Evolutionary conservation across 2,329 filamentous ascomycete species (phyloP).

Genomic region (Escovopsis weberi): DNA sequence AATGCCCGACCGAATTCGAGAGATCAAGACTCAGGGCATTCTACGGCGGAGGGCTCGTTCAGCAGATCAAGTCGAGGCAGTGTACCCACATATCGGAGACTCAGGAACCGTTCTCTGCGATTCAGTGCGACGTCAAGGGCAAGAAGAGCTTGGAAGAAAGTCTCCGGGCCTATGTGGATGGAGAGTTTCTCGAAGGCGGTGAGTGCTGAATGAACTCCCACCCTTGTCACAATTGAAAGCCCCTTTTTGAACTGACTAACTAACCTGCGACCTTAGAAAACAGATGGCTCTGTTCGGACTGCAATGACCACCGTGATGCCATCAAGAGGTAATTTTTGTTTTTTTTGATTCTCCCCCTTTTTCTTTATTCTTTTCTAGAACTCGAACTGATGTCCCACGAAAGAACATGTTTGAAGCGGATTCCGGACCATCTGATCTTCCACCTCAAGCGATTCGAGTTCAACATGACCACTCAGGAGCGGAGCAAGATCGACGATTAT

Average conservation of each 20-base stretch:
- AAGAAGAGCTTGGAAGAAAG: slow-evolving; percentile 76
- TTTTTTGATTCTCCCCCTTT: too few species aligned
- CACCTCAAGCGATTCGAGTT: slow-evolving; percentile 85
- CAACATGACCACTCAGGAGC: slow-evolving; percentile 59
- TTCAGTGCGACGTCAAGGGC: slow-evolving; percentile 93
- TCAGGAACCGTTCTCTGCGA: slow-evolving; percentile 80
- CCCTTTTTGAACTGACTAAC: not conserved
- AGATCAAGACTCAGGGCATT: slow-evolving; percentile 67
- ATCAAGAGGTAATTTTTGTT: slow-evolving; percentile 53
- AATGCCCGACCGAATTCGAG: slow-evolving; percentile 51
- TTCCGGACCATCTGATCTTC: slow-evolving; percentile 89
- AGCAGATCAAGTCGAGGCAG: slow-evolving; percentile 90
- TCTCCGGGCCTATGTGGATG: slow-evolving; percentile 86
- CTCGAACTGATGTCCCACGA: too few species aligned
- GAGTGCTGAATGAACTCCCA: slow-evolving; percentile 10
- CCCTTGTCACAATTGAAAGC: too few species aligned
- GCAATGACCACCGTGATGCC: slow-evolving; percentile 78
- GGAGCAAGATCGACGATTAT: slow-evolving; percentile 89
- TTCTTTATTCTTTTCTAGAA: too few species aligned
- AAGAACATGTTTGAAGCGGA: slow-evolving; percentile 77
- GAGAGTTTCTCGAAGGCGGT: slow-evolving; percentile 89
- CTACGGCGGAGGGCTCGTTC: slow-evolving; percentile 82
- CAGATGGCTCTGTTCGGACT: slow-evolving; percentile 93
- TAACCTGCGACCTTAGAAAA: slow-evolving; percentile 45
- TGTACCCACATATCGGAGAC: slow-evolving; percentile 87